These are phyloP conservation scores for Spiraea crenata DNA, from an alignment of 331 rosid species.

Conservation along the genomic window DNA sequence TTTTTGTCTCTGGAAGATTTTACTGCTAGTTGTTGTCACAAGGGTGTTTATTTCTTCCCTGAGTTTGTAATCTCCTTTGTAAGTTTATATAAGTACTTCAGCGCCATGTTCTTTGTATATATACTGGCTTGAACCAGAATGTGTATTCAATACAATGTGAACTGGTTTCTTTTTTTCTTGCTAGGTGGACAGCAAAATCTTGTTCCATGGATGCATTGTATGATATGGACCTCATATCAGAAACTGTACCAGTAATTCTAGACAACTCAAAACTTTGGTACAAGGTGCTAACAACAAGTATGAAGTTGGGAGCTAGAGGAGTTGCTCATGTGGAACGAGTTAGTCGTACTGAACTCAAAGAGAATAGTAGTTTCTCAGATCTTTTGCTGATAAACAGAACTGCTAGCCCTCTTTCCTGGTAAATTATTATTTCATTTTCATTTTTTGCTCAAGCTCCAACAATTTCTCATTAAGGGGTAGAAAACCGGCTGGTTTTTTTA, in stretches of 20 bases:
- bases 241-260: slow-evolving; percentile 77
- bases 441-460: not conserved
- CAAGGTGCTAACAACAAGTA: slow-evolving; percentile 60
- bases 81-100: not conserved
- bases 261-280: slow-evolving; percentile 85
- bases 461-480: not conserved
- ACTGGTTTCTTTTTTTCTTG: slow-evolving; percentile 22
- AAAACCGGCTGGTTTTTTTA: not conserved
- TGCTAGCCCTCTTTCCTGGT: slow-evolving; percentile 95
- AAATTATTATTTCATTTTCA: not conserved
- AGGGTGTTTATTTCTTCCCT: too few species aligned
- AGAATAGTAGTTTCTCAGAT: slow-evolving; percentile 53
- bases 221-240: slow-evolving; percentile 66
- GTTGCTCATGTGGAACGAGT: slow-evolving; percentile 60
- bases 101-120: not conserved
- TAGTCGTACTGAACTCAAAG: slow-evolving; percentile 58
- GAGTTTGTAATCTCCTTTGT: too few species aligned
- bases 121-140: not conserved
- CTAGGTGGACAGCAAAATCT: slow-evolving; percentile 72
- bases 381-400: slow-evolving; percentile 88
- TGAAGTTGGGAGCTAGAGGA: slow-evolving; percentile 82
- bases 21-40: too few species aligned
- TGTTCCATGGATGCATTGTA: slow-evolving; percentile 88
- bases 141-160: slow-evolving; percentile 14
- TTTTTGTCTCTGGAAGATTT: too few species aligned